Evolutionary conservation across 225 moss, liverwort and hornwort genomes (phyloP).

Genomic region (Polytrichum formosum): DNA sequence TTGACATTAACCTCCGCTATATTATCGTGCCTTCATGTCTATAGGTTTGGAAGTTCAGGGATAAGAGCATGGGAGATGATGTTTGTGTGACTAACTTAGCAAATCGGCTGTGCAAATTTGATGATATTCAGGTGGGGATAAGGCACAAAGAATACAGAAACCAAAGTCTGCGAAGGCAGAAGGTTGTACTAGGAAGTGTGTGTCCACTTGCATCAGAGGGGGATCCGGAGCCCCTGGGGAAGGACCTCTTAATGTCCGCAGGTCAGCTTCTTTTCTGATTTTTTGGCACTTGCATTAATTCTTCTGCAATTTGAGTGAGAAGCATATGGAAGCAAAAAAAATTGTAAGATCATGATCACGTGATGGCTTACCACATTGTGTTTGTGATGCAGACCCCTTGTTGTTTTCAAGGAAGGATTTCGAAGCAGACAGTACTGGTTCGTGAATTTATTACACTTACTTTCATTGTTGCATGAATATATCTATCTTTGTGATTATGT

Average conservation of each 20-base stretch:
- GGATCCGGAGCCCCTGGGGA: conserved; percentile 74
- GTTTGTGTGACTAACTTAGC: not conserved
- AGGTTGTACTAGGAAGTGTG: conserved; percentile 77
- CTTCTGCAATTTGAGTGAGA: too few relatives aligned
- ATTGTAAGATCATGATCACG: too few relatives aligned
- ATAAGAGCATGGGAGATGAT: too few relatives aligned
- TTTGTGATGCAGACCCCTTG: conserved; percentile 68
- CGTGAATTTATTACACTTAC: not conserved
- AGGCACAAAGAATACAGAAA: conserved; percentile 69
- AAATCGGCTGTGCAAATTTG: not conserved
- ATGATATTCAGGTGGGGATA: conserved; percentile 59
- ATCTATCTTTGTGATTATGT: not conserved
- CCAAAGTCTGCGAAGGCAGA: conserved; percentile 88
- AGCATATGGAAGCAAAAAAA: too few relatives aligned
- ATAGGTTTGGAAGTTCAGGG: not conserved
- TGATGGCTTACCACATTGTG: not conserved
- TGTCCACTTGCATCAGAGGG: conserved; percentile 78
- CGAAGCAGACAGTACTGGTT: conserved; percentile 94
- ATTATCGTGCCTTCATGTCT: not conserved
- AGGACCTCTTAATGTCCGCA: conserved; percentile 88
- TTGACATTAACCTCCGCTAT: not conserved
- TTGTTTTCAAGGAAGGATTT: conserved; percentile 98
- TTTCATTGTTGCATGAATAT: not conserved
- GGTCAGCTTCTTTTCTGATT: conserved; percentile 23
- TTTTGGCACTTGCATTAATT: not conserved